Conservation (phyloP, 352 stramenopile species). For the Phytophthora litchii region DNA sequence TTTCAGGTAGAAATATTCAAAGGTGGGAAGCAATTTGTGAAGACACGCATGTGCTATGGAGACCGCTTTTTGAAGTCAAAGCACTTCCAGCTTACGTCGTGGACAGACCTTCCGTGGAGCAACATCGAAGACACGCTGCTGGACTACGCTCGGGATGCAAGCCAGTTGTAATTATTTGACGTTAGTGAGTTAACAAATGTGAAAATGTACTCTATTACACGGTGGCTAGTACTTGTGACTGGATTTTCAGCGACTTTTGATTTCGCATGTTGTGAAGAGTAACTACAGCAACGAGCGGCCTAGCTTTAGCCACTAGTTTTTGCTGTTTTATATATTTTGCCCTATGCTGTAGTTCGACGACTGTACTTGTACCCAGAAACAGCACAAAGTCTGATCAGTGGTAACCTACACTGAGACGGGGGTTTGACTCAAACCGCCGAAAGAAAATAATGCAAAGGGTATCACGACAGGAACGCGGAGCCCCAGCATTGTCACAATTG, state of each 20-base stretch:
- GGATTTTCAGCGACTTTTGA: not conserved
- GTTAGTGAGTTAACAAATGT: slow-evolving; percentile 6
- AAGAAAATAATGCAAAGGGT: no score
- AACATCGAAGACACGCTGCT: slow-evolving; percentile 34
- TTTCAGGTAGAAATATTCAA: slow-evolving; percentile 34
- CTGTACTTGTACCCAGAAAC: not conserved
- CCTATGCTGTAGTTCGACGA: no score
- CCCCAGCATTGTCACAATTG: not conserved
- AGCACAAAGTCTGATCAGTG: not conserved
- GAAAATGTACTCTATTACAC: slow-evolving; percentile 1
- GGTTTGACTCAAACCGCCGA: slow-evolving; percentile 5
- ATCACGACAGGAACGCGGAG: no score
- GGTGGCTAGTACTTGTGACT: not conserved
- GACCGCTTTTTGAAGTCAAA: slow-evolving; percentile 26
- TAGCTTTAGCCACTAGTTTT: no score
- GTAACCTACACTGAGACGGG: no score
- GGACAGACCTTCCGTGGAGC: slow-evolving; percentile 30
- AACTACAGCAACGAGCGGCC: not conserved
- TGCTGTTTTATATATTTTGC: no score
- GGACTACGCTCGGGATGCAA: slow-evolving; percentile 28
- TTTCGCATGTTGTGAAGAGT: not conserved
- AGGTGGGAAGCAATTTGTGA: slow-evolving; percentile 27
- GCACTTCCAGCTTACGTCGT: slow-evolving; percentile 30
- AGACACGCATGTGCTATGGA: slow-evolving; percentile 40
- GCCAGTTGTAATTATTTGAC: slow-evolving; percentile 20